Base-by-base conservation (phyloP, 1,139 yeast genomes). In the Arxiozyma slooffiae region DNA sequence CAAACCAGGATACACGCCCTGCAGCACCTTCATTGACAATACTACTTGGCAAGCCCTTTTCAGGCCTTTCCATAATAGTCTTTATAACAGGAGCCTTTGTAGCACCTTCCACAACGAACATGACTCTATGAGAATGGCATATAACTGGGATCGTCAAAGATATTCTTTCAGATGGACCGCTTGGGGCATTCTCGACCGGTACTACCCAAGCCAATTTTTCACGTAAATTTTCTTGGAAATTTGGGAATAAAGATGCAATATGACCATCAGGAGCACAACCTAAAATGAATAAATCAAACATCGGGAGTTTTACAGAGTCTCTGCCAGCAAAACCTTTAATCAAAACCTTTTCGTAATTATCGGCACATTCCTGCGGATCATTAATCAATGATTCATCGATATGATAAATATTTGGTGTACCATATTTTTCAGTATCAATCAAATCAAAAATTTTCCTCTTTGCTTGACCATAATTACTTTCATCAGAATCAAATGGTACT, bases 251-350 rank as follows among this genome's bases (percentile, higher is more conserved):
- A 24, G 96, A 88, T 50, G 97, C 96, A 61, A 90, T 87, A 67
- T 92, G 98, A 26, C 98, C 98, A 67, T 92, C 98, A 3, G 98
- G 98, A 0, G 98, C 98, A 74, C 97, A 90, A 21, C 98, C 98
- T 55, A 92, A 75, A 57, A 92, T 73, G 56, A 92, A 77, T 54
- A 92, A 72, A 68, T 92, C 98, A 71, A 92, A 92, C 80, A 87
- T 82, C 52, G 98, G 98, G 56, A 90, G 76, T 69, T 90, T 89
- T 53, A 92, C 97, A 18, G 96, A 84, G 67, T 90, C 97, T 66
- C 92, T 90, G 53, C 85, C 87, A n/a, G 98, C 98, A 72, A 92
- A 92, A 49, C 92, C 94, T 62, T 78, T 80, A 55, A 92, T 85
- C 53, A 92, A 75, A 23, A 80, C 75, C 69, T 89, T 87, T 65